A percentile compares a stretch with the other conserved stretches of the same genome.
These are phyloP conservation scores for Ophiostoma perfectum DNA, from an alignment of 2,329 filamentous ascomycete species.

Conservation along the genomic window DNA sequence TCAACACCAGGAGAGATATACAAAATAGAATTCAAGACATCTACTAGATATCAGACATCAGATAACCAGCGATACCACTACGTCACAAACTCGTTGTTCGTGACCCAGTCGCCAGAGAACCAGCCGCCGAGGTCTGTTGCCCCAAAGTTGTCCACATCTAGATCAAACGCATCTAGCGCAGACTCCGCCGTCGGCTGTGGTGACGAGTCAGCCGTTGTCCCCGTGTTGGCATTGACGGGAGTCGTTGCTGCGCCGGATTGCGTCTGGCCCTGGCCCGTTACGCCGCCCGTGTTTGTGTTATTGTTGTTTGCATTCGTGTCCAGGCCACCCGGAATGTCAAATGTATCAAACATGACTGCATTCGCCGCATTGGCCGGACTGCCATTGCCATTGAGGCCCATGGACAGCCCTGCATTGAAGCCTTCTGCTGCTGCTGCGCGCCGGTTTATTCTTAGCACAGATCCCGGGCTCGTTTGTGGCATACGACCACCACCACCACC, in stretches of 20 bases:
- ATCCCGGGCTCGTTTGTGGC: background rate
- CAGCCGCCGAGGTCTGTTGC: conserved; percentile 23
- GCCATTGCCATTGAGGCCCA: background rate
- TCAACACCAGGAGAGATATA: too few relatives aligned
- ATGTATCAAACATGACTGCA: conserved; percentile 18
- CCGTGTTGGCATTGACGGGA: background rate
- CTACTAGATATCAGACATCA: background rate
- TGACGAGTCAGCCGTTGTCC: background rate
- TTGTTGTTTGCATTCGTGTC: background rate
- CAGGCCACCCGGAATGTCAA: conserved; percentile 13
- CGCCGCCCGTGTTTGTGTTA: too few relatives aligned
- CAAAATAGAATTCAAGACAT: background rate
- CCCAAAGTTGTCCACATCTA: conserved; percentile 31
- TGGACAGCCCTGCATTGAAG: background rate
- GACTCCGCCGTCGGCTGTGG: conserved; percentile 20
- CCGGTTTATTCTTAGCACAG: conserved; percentile 9
- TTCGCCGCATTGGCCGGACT: background rate
- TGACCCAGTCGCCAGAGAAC: conserved; percentile 31
- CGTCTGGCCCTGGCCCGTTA: too few relatives aligned
- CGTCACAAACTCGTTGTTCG: conserved; percentile 18
- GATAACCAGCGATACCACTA: background rate
- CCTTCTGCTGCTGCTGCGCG: conserved; percentile 2
- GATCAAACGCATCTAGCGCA: conserved; percentile 32
- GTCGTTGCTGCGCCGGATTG: background rate
- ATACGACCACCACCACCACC: background rate